These are phyloP conservation scores for Ramichloridium luteum DNA, from an alignment of 2,329 filamentous ascomycete species.

Conservation along the genomic window DNA sequence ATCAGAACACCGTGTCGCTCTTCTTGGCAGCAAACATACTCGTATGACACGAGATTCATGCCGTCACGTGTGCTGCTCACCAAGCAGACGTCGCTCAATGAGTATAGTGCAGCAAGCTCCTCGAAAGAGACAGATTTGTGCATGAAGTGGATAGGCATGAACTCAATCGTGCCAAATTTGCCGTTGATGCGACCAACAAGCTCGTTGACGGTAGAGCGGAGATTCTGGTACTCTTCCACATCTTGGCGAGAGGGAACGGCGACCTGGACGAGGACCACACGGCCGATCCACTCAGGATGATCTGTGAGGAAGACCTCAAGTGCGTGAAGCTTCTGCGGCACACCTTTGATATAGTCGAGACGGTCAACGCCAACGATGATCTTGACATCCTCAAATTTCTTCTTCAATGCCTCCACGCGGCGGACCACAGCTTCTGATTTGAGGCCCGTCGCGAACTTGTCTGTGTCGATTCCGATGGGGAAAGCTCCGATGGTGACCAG, in stretches of 20 bases:
- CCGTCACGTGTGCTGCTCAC: constrained; percentile 94
- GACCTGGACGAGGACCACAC: constrained; percentile 91
- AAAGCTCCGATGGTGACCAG: constrained; percentile 89
- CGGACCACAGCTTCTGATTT: constrained; percentile 77
- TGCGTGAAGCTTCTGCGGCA: constrained; percentile 92
- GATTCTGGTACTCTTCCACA: constrained; percentile 94
- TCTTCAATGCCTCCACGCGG: constrained; percentile 69
- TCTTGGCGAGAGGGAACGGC: constrained; percentile 90
- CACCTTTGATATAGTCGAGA: constrained; percentile 96
- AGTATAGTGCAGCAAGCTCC: constrained; percentile 86
- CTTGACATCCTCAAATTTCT: constrained; percentile 92
- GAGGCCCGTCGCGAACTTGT: constrained; percentile 85
- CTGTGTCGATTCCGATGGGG: constrained; percentile 93
- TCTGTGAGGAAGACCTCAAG: constrained; percentile 94
- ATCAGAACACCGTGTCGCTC: constrained; percentile 89
- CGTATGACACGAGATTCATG: constrained; percentile 97
- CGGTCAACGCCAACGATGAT: constrained; percentile 94
- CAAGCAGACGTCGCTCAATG: constrained; percentile 81
- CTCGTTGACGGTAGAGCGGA: constrained; percentile 91
- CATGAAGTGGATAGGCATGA: constrained; percentile 97
- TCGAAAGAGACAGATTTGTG: constrained; percentile 94
- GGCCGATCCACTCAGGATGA: constrained; percentile 95
- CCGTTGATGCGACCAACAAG: constrained; percentile 94
- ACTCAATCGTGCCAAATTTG: constrained; percentile 91
- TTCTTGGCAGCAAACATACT: constrained; percentile 91